Base-by-base conservation (phyloP, 805 yeast species). In the Yarrowia sp. region DNA sequence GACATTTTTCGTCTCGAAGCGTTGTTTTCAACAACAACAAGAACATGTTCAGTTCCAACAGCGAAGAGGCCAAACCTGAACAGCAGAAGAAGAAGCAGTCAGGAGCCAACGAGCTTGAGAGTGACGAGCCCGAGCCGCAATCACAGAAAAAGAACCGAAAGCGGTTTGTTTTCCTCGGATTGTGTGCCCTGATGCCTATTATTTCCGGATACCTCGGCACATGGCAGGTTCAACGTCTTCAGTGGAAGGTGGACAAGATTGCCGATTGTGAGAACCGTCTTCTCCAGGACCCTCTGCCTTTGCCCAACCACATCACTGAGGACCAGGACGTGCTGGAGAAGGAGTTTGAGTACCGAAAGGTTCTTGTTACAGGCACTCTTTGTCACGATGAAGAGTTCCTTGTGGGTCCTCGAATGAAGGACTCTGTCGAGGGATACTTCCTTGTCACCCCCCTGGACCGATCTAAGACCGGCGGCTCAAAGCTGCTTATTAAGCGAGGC, bases 191-290 rank as follows among this genome's bases (percentile, higher is more conserved):
- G 20, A 94, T 96, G 88, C 99, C 99, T 0, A 82, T 92, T 0
- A 83, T 92, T 2, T 86, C 97, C 12, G 90, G 94, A 75, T 88
- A 87, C 56, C 79, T 95, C 52, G 99, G 98, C 1, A 85, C 92
- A 68, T 95, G 99, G 99, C 99, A 95, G 79, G 86, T 91, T 55
- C 81, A 85, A 72, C 82, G 99, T 71, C 79, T 95, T 61, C 82
- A 85, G 69, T 95, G 99, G 99, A 95, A 95, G 76, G 89, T 87
- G 30, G 85, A 87, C 70, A 81, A 95, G 70, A 89, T 95, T 70
- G 88, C 96, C 3, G 84, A 85, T 20, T 87, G 94, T 73, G 98
- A 95, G 76, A 92, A 91, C 73, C 81, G 93, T 70, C 79, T 95
- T 72, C 87, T 93, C 0, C 84, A 85, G 68, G 87, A 87, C 3